Evolutionary conservation across 2,329 filamentous ascomycete genomes (phyloP).

Genomic region (Aurifilum marmelostoma): DNA sequence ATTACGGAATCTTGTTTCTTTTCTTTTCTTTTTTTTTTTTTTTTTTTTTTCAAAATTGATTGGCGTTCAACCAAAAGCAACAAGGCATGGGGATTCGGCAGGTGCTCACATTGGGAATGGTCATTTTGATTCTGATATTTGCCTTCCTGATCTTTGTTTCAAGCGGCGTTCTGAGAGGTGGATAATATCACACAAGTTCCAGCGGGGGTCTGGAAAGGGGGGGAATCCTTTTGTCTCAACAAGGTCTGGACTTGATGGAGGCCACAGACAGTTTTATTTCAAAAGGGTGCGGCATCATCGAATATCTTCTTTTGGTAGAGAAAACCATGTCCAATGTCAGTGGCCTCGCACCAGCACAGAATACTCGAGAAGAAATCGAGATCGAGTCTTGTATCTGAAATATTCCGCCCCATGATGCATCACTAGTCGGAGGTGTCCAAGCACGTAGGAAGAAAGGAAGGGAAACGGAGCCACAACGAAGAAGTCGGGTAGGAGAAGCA

Average conservation of each 20-base stretch:
- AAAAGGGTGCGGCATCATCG: not conserved
- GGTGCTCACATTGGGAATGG: not conserved
- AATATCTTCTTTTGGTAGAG: not conserved
- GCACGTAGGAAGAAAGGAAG: not conserved
- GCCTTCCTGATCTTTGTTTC: not conserved
- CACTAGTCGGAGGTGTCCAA: not conserved
- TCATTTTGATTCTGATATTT: not conserved
- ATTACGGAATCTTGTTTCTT: not conserved
- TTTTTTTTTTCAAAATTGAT: not conserved
- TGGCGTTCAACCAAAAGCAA: slow-evolving; percentile 7
- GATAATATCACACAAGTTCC: slow-evolving; percentile 13
- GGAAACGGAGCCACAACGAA: not conserved
- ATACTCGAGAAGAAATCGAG: slow-evolving; percentile 6
- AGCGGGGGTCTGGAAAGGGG: not conserved
- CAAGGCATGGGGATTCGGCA: not conserved
- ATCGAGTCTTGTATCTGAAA: not conserved
- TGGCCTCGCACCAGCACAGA: slow-evolving; percentile 6
- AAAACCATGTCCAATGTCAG: slow-evolving; percentile 10
- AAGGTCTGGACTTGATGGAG: not conserved
- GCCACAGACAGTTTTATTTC: not conserved
- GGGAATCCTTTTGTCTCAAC: not conserved
- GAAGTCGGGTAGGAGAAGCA: no score
- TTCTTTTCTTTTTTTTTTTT: not conserved
- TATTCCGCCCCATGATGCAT: not conserved
- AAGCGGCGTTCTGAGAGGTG: slow-evolving; percentile 23